Conservation (phyloP, 2,329 filamentous ascomycete genomes). For the Aspergillus pseudoglaucus region DNA sequence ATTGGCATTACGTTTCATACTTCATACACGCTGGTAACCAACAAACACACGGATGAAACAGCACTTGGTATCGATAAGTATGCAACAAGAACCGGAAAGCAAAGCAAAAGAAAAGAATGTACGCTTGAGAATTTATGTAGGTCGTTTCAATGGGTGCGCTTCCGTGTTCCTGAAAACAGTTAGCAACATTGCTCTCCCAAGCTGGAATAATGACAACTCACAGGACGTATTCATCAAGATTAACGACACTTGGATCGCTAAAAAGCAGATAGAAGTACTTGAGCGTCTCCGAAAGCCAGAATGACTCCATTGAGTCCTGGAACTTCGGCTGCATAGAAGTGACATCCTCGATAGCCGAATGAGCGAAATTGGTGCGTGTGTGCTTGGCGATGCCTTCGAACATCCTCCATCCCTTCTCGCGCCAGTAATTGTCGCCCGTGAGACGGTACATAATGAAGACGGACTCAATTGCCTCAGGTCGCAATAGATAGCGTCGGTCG, state of each 20-base stretch:
- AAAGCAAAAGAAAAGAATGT: not conserved
- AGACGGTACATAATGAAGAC: constrained; percentile 72
- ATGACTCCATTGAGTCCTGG: constrained; percentile 65
- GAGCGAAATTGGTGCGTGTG: constrained; percentile 57
- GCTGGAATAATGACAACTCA: constrained; percentile 20
- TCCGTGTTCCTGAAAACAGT: constrained; percentile 14
- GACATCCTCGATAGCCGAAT: constrained; percentile 62
- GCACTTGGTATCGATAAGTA: not conserved
- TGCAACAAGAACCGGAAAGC: not conserved
- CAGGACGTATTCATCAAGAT: constrained; percentile 43
- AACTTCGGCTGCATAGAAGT: constrained; percentile 42
- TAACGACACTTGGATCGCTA: constrained; percentile 38
- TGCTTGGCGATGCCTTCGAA: constrained; percentile 57
- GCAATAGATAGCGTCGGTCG: constrained; percentile 35
- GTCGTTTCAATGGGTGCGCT: constrained; percentile 22
- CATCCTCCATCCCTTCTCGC: constrained; percentile 68
- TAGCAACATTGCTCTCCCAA: not conserved
- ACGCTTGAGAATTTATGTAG: constrained; percentile 5
- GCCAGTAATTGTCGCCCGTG: constrained; percentile 60
- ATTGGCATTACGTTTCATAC: no score
- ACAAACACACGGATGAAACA: no score
- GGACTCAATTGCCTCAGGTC: constrained; percentile 72
- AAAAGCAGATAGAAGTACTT: constrained; percentile 45
- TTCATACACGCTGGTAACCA: no score
- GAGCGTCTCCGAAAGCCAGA: constrained; percentile 56